phyloP scores from a whole-genome alignment of 495 filamentous ascomycete genomes.

The Pyrenula massariospora region DNA sequence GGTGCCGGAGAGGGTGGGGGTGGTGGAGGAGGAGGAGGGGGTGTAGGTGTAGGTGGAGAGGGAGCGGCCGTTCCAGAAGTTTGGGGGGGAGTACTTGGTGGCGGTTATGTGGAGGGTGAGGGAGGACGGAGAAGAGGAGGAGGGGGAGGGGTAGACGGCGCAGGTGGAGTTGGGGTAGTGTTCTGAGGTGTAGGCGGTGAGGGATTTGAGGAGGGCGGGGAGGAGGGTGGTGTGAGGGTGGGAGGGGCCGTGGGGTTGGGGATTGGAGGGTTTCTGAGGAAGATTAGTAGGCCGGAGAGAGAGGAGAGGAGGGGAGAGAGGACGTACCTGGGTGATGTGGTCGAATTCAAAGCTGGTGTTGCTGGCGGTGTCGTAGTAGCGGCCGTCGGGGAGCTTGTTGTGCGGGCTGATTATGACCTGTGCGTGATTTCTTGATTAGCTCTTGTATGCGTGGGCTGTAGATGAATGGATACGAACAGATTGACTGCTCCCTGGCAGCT shows the following conservation, averaged over 20 bases:
- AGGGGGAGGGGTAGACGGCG: constrained; percentile 49
- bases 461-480: constrained; percentile 31
- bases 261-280: constrained; percentile 49
- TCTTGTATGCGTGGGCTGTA: constrained; percentile 3
- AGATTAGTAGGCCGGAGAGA: constrained; percentile 6
- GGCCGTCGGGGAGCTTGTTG: constrained; percentile 62
- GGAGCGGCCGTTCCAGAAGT: constrained; percentile 99
- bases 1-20: constrained; percentile 37
- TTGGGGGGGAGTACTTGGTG: constrained; percentile 93
- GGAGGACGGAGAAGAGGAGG: constrained; percentile 8
- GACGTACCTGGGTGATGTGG: constrained; percentile 60
- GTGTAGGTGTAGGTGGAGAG: constrained; percentile 74
- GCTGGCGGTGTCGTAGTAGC: constrained; percentile 84
- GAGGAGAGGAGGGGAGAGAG: not conserved
- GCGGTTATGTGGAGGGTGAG: constrained; percentile 77
- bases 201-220: constrained; percentile 64
- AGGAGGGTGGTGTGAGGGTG: not conserved
- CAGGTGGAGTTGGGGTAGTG: constrained; percentile 77
- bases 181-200: constrained; percentile 69
- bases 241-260: constrained; percentile 4
- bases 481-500: constrained; percentile 76
- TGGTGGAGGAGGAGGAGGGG: constrained; percentile 37
- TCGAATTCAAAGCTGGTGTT: constrained; percentile 79
- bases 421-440: too few relatives aligned
- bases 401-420: constrained; percentile 80